Evolutionary conservation across 2,329 filamentous ascomycete genomes (phyloP), one percentile per base, ranked within the genome.

Genomic region (Penicillium nordicum): DNA sequence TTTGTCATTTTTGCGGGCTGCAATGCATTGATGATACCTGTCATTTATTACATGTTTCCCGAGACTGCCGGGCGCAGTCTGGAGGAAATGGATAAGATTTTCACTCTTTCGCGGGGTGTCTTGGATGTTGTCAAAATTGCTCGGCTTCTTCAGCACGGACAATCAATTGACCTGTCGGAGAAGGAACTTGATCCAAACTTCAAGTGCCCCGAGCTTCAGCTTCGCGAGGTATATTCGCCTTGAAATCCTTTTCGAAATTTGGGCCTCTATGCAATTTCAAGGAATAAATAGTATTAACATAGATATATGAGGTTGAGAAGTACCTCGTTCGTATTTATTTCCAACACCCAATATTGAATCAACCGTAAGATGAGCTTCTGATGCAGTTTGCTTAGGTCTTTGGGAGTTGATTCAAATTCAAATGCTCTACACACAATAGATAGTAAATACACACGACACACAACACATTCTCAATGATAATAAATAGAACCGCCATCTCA

Each of bases 1-100:
- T 66, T 66, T 21, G 48, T 64, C 14, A 37, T 66, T 5, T 66
- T 60, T 9, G 61, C 63, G 0, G 57, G 52, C 1, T 60, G 62
- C n/a, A 66, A 66, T 42, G 52, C 54, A 6, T 23, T 50, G 2
- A 66, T 65, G 48, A 49, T 61, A 8, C 63, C 63, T 8, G 18
- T 46, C 0, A 53, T 66, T 3, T 65, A 63, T 27, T 65, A 61
- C 21, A 8, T 65, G 6, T 64, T 63, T 38, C 64, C 64, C 0
- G 64, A 66, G 37, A 66, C 64, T 0, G 58, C 64, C 7, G 63
- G 64, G 2, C 64, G 64, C 23, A 65, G 54, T 21, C 56, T 66
- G 0, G 64, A 66, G 40, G 63, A 66, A 29, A 66, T 66, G 29
- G 64, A 66, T 16, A 55, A 61, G 21, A 63, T 66, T 2, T 66